Percentiles rank a stretch among this genome's conserved stretches.
phyloP scores from a whole-genome alignment of 1,284 basidiomycete species.

The Ceratobasidium sp. region DNA sequence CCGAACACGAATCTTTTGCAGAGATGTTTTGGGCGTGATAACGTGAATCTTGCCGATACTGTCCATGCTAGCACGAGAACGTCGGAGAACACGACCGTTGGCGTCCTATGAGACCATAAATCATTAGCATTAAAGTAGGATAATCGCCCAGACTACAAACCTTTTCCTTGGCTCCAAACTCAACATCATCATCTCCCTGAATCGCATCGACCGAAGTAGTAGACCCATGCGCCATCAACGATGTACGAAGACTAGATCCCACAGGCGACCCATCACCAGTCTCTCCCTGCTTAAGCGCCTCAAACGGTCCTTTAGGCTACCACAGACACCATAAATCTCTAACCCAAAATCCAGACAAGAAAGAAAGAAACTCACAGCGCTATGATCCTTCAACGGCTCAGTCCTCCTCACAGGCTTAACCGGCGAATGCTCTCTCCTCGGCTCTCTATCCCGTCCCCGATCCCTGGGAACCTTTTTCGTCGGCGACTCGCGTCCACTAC shows the following conservation, averaged over 20 bases:
- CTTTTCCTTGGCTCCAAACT: slow-evolving; percentile 25
- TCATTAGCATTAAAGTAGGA: background rate
- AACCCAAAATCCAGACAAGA: background rate
- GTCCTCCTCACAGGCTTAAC: slow-evolving; percentile 31
- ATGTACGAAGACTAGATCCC: slow-evolving; percentile 20
- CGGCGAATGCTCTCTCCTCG: slow-evolving; percentile 24
- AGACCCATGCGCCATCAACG: slow-evolving; percentile 29
- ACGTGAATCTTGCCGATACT: slow-evolving; percentile 43
- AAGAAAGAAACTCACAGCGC: slow-evolving; percentile 24
- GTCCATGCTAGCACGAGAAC: slow-evolving; percentile 28
- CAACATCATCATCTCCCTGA: slow-evolving; percentile 38
- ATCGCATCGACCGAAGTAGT: slow-evolving; percentile 44
- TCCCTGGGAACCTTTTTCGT: background rate
- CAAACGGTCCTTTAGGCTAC: background rate
- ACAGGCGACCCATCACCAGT: background rate
- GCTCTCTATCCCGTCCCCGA: background rate
- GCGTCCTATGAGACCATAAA: slow-evolving; percentile 4
- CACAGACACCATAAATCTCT: too few species aligned
- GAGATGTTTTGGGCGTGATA: slow-evolving; percentile 32
- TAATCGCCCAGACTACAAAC: background rate
- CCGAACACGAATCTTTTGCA: slow-evolving; percentile 42
- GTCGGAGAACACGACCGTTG: slow-evolving; percentile 16
- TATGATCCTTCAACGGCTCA: slow-evolving; percentile 45
- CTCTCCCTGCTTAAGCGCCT: background rate
- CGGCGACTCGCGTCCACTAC: slow-evolving; percentile 16